These are phyloP conservation scores for Mycocentrospora acerina DNA, from an alignment of 2,329 filamentous ascomycete genomes.

Conservation along the genomic window DNA sequence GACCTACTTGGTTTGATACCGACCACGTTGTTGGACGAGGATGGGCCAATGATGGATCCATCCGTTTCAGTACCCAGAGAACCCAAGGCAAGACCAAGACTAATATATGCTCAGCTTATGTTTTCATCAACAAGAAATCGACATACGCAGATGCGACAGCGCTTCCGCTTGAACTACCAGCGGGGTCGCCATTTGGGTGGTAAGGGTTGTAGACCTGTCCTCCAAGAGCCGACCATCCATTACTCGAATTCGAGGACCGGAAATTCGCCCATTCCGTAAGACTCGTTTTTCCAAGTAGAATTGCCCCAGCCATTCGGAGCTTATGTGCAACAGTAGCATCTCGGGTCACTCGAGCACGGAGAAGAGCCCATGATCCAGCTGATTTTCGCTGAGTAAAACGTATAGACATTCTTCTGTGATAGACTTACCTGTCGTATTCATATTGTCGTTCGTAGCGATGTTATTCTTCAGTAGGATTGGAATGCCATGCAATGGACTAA, in stretches of 20 bases:
- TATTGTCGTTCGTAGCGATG: conserved; percentile 59
- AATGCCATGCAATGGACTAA: conserved; percentile 55
- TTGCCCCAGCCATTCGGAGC: conserved; percentile 58
- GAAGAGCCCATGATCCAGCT: conserved; percentile 62
- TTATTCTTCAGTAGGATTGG: conserved; percentile 65
- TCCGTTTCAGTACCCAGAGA: conserved; percentile 46
- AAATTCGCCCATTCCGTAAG: conserved; percentile 63
- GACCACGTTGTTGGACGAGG: conserved; percentile 56
- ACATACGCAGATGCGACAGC: conserved; percentile 50
- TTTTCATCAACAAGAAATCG: background rate
- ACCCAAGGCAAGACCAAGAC: background rate
- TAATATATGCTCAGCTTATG: background rate
- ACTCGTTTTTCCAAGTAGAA: conserved; percentile 65
- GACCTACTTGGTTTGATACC: conserved; percentile 53
- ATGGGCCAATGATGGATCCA: conserved; percentile 62
- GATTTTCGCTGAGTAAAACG: no score
- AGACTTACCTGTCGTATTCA: conserved; percentile 62
- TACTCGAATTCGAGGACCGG: conserved; percentile 54
- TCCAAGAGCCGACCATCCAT: conserved; percentile 63
- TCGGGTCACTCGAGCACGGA: conserved; percentile 59
- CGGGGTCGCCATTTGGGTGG: conserved; percentile 58
- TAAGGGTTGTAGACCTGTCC: conserved; percentile 62
- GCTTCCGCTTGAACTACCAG: conserved; percentile 61
- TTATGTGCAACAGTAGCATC: conserved; percentile 58
- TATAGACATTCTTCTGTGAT: no score